Evolutionary conservation across 1,284 basidiomycete species (phyloP).

Genomic region (Inonotus obliquus): DNA sequence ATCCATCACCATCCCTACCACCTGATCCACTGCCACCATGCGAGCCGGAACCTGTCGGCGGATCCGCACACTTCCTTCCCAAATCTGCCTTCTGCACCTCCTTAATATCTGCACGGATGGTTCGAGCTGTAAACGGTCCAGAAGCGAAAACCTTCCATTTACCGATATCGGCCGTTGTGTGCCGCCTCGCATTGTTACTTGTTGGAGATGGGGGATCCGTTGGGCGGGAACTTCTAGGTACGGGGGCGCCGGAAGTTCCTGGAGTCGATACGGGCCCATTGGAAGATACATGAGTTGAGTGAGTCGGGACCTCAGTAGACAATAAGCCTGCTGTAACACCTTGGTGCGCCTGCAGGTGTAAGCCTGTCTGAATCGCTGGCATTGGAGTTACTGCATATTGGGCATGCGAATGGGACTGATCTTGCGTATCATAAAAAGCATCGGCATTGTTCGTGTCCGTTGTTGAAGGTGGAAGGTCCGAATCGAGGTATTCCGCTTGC

Average conservation of each 20-base stretch:
- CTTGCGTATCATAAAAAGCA: background rate
- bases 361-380: background rate
- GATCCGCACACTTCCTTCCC: conserved; percentile 50
- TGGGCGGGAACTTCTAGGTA: background rate
- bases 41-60: conserved; percentile 7
- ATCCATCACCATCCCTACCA: background rate
- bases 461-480: background rate
- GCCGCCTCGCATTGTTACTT: conserved; percentile 6
- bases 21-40: background rate
- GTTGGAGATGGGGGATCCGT: conserved; percentile 4
- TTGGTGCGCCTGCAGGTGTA: background rate
- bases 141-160: conserved; percentile 46
- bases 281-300: background rate
- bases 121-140: conserved; percentile 56
- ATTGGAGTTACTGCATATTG: background rate
- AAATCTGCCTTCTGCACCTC: conserved; percentile 64
- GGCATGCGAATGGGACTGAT: background rate
- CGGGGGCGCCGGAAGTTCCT: background rate
- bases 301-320: background rate
- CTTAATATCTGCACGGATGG: conserved; percentile 51
- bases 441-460: background rate
- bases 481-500: background rate
- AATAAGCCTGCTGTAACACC: background rate
- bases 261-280: background rate
- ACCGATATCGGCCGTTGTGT: conserved; percentile 27